Base-by-base conservation (phyloP, 192 early-diverging fungal species). In the Geranomyces variabilis region DNA sequence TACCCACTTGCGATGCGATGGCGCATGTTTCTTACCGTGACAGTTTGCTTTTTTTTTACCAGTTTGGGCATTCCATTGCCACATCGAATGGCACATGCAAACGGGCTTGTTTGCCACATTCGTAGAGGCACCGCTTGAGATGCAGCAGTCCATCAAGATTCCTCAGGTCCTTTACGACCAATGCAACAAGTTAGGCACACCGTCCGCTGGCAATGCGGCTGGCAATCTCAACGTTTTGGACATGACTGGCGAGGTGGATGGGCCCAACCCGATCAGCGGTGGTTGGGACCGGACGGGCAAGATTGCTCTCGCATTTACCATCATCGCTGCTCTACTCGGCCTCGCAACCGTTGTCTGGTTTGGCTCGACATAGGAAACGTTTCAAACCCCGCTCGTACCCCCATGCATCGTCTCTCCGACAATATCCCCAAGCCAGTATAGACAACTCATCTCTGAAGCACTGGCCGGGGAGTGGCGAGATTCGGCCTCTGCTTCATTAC, bases 21-120 rank as follows among this genome's bases (percentile, higher is more conserved):
- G n/a, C n/a, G n/a, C n/a, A n/a, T n/a, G n/a, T n/a, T n/a, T 41
- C 36, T 41, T 41, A 41, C 10, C 36, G 10, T 10, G 5, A 7
- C 3, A 10, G 3, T 41, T 41, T 41, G 3, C 10, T 41, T 41
- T 41, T 41, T 41, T 3, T 41, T 41, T 41, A 7, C 17, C 51
- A 41, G 81, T 85, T 13, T 93, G 91, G 91, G 75, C 92, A 59
- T 86, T 94, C 83, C 94, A 94, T 79, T 96, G 94, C 80, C 94
- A 94, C 71, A 90, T 93, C 65, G 86, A 91, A 67, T 91, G 89
- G 86, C 87, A 91, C 80, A 79, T 92, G 58, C 81, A 86, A 66
- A 78, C 86, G 58, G 93, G 93, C 45, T 83, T 95, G 46, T 89
- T 84, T 30, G 85, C 86, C 57, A 78, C 83, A 8, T 72, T 93